These are phyloP conservation scores for Eustoma russellianum DNA, from an alignment of 257 asterid species.

Conservation along the genomic window DNA sequence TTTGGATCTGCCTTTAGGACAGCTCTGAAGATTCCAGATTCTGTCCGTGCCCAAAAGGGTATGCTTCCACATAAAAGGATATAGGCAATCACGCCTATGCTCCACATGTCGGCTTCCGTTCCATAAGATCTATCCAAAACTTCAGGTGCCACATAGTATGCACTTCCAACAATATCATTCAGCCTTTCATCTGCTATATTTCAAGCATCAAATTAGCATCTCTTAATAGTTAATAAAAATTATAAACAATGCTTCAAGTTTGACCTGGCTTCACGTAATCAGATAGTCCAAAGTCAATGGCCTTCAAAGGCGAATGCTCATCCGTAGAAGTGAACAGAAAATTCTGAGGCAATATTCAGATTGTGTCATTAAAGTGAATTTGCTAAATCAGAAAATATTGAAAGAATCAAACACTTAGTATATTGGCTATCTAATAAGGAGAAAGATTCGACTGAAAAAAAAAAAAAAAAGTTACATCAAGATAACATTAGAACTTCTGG, in stretches of 20 bases:
- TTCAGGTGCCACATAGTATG: constrained; percentile 76
- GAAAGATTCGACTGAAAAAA: too few relatives aligned
- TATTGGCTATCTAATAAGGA: too few relatives aligned
- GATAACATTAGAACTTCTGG: too few relatives aligned
- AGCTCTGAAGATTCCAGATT: constrained; percentile 65
- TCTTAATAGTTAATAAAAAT: background rate
- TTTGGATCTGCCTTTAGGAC: constrained; percentile 59
- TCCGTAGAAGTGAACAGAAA: constrained; percentile 72
- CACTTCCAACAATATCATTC: constrained; percentile 89
- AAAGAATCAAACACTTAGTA: background rate
- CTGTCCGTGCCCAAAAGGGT: constrained; percentile 74
- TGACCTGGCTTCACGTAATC: constrained; percentile 91
- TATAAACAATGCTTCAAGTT: constrained; percentile 4
- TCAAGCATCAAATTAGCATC: constrained; percentile 11
- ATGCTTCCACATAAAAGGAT: constrained; percentile 86
- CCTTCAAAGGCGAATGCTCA: constrained; percentile 63
- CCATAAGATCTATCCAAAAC: constrained; percentile 86
- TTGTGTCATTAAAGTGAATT: constrained; percentile 4
- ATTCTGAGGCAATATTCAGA: constrained; percentile 38
- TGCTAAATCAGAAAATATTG: background rate
- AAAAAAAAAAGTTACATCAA: too few relatives aligned
- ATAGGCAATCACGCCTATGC: constrained; percentile 85
- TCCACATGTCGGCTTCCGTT: constrained; percentile 96
- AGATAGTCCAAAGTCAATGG: constrained; percentile 89
- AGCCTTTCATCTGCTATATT: constrained; percentile 59